Evolutionary conservation across 805 yeast genomes (phyloP), one percentile per base, ranked within the genome.

Genomic region (Candida ipomoeae): DNA sequence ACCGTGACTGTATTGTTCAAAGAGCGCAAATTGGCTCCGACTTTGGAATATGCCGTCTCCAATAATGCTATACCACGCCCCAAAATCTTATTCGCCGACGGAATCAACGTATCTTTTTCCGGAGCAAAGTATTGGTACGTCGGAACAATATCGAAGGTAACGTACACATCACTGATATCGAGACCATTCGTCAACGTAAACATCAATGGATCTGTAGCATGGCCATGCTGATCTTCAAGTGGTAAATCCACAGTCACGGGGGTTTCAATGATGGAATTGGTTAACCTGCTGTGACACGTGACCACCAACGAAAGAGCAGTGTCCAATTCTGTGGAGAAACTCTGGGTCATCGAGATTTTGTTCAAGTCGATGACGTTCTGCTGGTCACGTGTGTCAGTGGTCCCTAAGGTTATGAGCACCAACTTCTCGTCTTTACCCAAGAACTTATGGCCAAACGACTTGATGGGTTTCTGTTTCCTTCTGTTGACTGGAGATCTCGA

Each of bases 81-180:
- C 34, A 91, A 70, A 49, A 54, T 66, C 62, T 49, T 63, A 23
- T 36, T 44, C 21, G 48, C 44, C 15, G 70, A 68, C 3, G 52
- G 55, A 15, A 7, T 40, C 15, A 43, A 23, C 13, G 41, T 32
- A 17, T 31, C 45, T 32, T 39, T 41, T n/a, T 45, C 45, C 13
- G 41, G 47, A 15, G 48, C 51, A 13, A 59, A 58, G 48, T 75
- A 77, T 42, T 83, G 85, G 66, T 89, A 90, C 0, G 97, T 89
- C 21, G 97, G 96, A 15, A 91, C 89, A 49, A 91, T 78, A 66
- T 92, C 98, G 67, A 92, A 92, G 36, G 82, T 80, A 35, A 92
- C 65, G 3, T 79, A 65, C 13, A 85, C 78, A 47, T 84, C 80
- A 35, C 77, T 68, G 13, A 81, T 79, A 32, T 71, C 70, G 37